Evolutionary conservation across 2,329 filamentous ascomycete species (phyloP).

Genomic region (Penicillium sp.): DNA sequence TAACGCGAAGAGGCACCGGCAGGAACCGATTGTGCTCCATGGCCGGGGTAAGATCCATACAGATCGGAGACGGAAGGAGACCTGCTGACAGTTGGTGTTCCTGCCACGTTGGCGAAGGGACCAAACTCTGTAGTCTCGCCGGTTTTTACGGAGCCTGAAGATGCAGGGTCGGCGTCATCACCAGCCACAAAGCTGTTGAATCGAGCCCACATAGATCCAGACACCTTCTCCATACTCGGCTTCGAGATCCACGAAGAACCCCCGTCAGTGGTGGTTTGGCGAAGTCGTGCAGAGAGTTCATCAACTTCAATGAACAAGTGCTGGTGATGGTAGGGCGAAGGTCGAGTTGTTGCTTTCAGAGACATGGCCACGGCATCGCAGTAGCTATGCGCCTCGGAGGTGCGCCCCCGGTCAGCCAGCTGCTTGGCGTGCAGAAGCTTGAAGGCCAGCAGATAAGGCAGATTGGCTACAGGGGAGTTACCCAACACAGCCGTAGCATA

Average conservation of each 20-base stretch:
- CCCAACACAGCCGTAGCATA: slow-evolving; percentile 75
- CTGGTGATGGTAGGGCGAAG: slow-evolving; percentile 82
- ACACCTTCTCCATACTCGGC: slow-evolving; percentile 93
- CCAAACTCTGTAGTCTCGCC: slow-evolving; percentile 60
- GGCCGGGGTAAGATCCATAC: slow-evolving; percentile 60
- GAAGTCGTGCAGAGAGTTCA: slow-evolving; percentile 78
- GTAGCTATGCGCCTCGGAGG: slow-evolving; percentile 82
- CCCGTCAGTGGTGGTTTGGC: slow-evolving; percentile 78
- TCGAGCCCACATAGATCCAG: slow-evolving; percentile 81
- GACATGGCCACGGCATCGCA: slow-evolving; percentile 78
- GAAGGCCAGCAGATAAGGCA: slow-evolving; percentile 84
- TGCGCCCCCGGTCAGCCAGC: slow-evolving; percentile 79
- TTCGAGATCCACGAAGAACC: slow-evolving; percentile 89
- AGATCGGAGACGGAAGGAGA: slow-evolving; percentile 73
- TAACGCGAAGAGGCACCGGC: slow-evolving; percentile 42
- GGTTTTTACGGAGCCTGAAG: slow-evolving; percentile 57
- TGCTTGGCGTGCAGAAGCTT: slow-evolving; percentile 85
- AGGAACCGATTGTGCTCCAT: slow-evolving; percentile 34
- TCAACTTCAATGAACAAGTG: slow-evolving; percentile 73
- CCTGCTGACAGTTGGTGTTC: slow-evolving; percentile 71
- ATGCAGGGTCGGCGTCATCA: slow-evolving; percentile 71
- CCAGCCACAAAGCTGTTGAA: slow-evolving; percentile 97
- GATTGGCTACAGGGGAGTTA: slow-evolving; percentile 54
- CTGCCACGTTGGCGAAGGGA: slow-evolving; percentile 77
- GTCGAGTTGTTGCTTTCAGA: slow-evolving; percentile 75